A percentile compares a stretch with the other conserved stretches of the same genome.
Evolutionary conservation across 2,329 filamentous ascomycete species (phyloP).

Genomic region (Exophiala viscosa): DNA sequence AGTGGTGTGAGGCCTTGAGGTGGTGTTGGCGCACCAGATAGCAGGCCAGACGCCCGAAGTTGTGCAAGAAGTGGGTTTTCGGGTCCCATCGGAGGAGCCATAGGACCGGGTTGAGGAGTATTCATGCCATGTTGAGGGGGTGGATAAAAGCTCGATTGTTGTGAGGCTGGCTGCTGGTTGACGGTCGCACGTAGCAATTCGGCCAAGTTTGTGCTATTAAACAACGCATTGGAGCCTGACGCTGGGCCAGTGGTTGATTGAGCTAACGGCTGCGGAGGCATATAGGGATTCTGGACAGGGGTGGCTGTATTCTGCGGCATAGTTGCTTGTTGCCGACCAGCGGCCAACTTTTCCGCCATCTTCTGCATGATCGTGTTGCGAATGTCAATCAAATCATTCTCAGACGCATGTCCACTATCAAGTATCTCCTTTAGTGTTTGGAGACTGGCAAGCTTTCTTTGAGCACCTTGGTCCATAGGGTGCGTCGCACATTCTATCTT

Average conservation of each 20-base stretch:
- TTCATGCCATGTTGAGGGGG: constrained; percentile 9
- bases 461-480: constrained; percentile 26
- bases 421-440: constrained; percentile 30
- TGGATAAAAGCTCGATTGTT: constrained; percentile 16
- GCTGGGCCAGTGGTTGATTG: constrained; percentile 28
- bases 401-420: constrained; percentile 25
- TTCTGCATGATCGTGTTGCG: constrained; percentile 25
- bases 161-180: constrained; percentile 46
- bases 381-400: constrained; percentile 26
- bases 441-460: constrained; percentile 26
- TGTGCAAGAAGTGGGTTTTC: constrained; percentile 63
- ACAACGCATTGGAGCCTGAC: constrained; percentile 30
- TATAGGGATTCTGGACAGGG: constrained; percentile 32
- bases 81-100: constrained; percentile 36
- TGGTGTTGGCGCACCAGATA: constrained; percentile 49
- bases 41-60: constrained; percentile 64
- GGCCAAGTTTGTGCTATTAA: constrained; percentile 43
- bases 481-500: constrained; percentile 30
- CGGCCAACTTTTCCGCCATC: constrained; percentile 46
- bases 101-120: constrained; percentile 16
- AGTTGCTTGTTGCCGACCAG: constrained; percentile 33
- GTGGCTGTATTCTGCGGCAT: constrained; percentile 34
- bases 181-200: constrained; percentile 44
- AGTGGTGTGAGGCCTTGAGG: constrained; percentile 39
- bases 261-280: constrained; percentile 32